Evolutionary conservation across 2,329 filamentous ascomycete genomes (phyloP), one percentile per base, ranked within the genome.

Genomic region (Didymella lethalis): DNA sequence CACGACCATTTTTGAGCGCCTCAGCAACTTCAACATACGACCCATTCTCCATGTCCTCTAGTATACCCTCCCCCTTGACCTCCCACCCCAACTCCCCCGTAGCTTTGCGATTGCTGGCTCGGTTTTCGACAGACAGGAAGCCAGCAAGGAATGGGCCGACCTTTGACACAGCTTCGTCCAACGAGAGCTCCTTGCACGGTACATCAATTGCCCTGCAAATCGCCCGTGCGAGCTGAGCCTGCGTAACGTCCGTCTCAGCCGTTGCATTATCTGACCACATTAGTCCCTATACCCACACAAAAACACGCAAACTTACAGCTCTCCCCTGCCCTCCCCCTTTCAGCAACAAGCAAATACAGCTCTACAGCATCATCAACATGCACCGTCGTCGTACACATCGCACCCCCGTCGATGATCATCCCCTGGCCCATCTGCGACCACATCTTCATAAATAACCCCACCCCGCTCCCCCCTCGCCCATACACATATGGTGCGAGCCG

Each of bases 401-500:
- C 34, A 0, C 62, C 62, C 0, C 55, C 54, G 12, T 67, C 64
- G 6, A 78, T 76, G 26, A 63, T 64, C 29, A 61, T 41, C 12
- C 47, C 44, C 68, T 54, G 14, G 64, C 71, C 74, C 4, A 69
- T 62, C 11, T 59, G 18, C 66, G 78, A 74, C 54, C 79, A 71
- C 52, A 76, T 61, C n/a, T 56, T 48, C 25, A 80, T 68, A 26
- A 74, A 69, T 2, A 58, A 25, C 20, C n/a, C 31, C 1, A 68
- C 57, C 3, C 75, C 75, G 55, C 75, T 77, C 10, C 76, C 79
- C 1, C 75, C 79, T 12, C 72, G 73, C 2, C 81, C 81, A 62
- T 83, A 81, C 0, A 83, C 80, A 26, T 70, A 82, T 0, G 79
- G 79, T 3, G 81, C 71, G 0, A 83, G 70, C 0, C 80, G 75